Evolutionary conservation across 306 rosid species (phyloP).

Genomic region (Dicorynia guianensis): DNA sequence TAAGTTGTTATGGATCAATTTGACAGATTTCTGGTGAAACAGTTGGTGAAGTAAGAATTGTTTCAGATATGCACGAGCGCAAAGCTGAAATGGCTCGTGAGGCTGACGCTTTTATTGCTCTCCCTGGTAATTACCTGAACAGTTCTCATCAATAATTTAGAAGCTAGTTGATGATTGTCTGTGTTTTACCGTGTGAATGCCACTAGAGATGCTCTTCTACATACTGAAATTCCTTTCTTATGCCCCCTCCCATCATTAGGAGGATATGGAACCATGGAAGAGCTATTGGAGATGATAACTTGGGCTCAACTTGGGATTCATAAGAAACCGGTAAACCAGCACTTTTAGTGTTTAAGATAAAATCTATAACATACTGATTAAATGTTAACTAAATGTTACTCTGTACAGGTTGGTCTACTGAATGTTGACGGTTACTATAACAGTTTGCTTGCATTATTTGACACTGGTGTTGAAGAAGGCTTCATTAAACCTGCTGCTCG

Average conservation of each 20-base stretch:
- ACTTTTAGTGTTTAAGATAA: conserved; percentile 29
- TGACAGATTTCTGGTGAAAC: conserved; percentile 89
- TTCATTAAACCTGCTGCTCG: conserved; percentile 89
- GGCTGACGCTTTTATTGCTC: conserved; percentile 94
- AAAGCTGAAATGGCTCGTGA: conserved; percentile 94
- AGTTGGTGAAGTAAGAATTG: conserved; percentile 92
- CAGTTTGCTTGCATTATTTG: conserved; percentile 85
- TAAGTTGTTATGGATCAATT: conserved; percentile 36
- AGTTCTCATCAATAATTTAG: conserved; percentile 19
- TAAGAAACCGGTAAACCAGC: conserved; percentile 71
- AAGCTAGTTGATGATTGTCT: conserved; percentile 20
- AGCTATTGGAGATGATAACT: conserved; percentile 91
- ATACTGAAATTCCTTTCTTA: not conserved
- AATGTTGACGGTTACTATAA: conserved; percentile 95
- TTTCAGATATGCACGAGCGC: conserved; percentile 95
- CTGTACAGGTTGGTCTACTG: conserved; percentile 82
- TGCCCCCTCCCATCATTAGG: conserved; percentile 48
- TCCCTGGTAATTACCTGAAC: conserved; percentile 72
- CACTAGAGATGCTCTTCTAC: conserved; percentile 18
- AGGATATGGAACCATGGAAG: conserved; percentile 99
- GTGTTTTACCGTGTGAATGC: conserved; percentile 31
- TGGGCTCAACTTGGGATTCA: conserved; percentile 98
- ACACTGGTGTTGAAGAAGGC: conserved; percentile 93
- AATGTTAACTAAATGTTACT: conserved; percentile 37
- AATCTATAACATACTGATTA: conserved; percentile 1